Base-by-base conservation (phyloP, 208 protist species). In the Histomonas meleagridis region DNA sequence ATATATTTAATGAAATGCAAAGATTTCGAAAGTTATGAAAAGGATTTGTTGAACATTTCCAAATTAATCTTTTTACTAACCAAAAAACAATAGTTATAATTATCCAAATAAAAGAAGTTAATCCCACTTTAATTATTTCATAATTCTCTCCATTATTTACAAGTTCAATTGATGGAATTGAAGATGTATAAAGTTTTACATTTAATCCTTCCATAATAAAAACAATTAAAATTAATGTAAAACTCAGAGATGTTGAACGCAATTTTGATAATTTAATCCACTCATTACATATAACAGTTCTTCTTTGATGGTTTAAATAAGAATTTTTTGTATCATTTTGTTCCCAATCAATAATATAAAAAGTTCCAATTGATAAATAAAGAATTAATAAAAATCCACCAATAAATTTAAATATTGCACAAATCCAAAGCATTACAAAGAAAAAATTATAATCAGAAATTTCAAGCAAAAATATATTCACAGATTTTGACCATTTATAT, bases 341-440 rank as follows among this genome's bases (percentile, higher is more conserved):
- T 86, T 86, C 76, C 76, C 76, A 86, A 40, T 86, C 76, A 14
- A 86, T 12, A n/a, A 65, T 86, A 46, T 57, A 43, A n/a, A 86
- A 86, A 2, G 38, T n/a, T n/a, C n/a, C n/a, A n/a, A n/a, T n/a
- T n/a, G n/a, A n/a, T n/a, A n/a, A n/a, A n/a, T n/a, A n/a, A n/a
- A n/a, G n/a, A n/a, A n/a, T n/a, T n/a, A n/a, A n/a, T n/a, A n/a
- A n/a, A n/a, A n/a, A n/a, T n/a, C n/a, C n/a, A n/a, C n/a, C n/a
- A n/a, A n/a, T n/a, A n/a, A n/a, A n/a, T n/a, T n/a, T n/a, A n/a
- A n/a, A n/a, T n/a, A n/a, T n/a, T n/a, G n/a, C n/a, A n/a, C n/a
- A n/a, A n/a, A n/a, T n/a, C n/a, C n/a, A n/a, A n/a, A n/a, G n/a
- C n/a, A n/a, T n/a, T n/a, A n/a, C n/a, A n/a, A n/a, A n/a, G n/a